Percentiles rank a stretch among this genome's conserved stretches.
These are phyloP conservation scores for Lactarius sanguifluus DNA, from an alignment of 768 basidiomycete species.

Conservation along the genomic window DNA sequence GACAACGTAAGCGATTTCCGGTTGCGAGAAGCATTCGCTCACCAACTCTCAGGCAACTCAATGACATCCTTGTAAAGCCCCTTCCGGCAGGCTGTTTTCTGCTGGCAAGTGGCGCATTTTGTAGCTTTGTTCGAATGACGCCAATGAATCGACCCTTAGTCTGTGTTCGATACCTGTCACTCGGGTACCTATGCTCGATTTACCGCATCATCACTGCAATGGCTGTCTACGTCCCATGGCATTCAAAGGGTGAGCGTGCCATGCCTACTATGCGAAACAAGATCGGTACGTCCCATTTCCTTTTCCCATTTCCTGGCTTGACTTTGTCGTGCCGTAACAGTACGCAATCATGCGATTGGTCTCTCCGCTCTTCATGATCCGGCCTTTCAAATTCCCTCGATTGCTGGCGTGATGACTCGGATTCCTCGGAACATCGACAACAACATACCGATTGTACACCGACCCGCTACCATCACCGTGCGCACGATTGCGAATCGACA, in stretches of 20 bases:
- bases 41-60: constrained; percentile 27
- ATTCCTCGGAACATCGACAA: background rate
- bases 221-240: constrained; percentile 30
- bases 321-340: background rate
- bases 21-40: background rate
- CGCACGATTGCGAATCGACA: background rate
- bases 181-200: constrained; percentile 32
- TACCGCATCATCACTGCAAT: constrained; percentile 31
- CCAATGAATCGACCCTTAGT: constrained; percentile 4
- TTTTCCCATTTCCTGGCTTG: background rate
- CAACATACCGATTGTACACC: background rate
- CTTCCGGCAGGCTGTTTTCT: constrained; percentile 24
- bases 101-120: constrained; percentile 12
- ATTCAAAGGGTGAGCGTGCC: constrained; percentile 24
- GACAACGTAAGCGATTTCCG: constrained; percentile 30
- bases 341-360: background rate
- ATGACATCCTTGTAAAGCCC: constrained; percentile 26
- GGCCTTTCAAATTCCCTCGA: background rate
- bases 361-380: background rate
- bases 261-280: constrained; percentile 18
- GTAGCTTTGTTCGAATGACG: background rate
- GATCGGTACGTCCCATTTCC: constrained; percentile 13
- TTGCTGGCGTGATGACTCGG: background rate
- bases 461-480: background rate
- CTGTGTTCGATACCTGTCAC: constrained; percentile 32